Evolutionary conservation across 2,329 filamentous ascomycete genomes (phyloP).

Genomic region (Nectriaceae sp.): DNA sequence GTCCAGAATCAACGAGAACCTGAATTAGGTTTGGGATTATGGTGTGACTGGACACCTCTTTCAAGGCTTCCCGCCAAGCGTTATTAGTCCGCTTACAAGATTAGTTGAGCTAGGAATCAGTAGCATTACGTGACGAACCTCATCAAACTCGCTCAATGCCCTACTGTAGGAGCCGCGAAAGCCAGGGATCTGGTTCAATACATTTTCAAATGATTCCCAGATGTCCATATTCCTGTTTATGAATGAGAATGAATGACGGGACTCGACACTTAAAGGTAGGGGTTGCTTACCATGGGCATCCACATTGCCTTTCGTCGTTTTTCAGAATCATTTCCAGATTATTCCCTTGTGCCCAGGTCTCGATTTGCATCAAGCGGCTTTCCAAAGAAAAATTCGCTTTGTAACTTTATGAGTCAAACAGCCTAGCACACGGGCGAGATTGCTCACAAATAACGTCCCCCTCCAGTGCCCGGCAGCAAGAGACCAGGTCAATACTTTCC

Average conservation of each 20-base stretch:
- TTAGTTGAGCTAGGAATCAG: neutral
- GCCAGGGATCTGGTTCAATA: neutral
- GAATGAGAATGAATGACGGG: too few relatives aligned
- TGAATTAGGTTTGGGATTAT: constrained; percentile 19
- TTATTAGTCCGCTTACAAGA: constrained; percentile 7
- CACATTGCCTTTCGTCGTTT: constrained; percentile 33
- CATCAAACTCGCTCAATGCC: constrained; percentile 10
- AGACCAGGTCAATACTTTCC: neutral
- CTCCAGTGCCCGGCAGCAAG: constrained; percentile 13
- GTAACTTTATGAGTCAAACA: too few relatives aligned
- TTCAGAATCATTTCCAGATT: constrained; percentile 26
- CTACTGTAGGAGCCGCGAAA: constrained; percentile 4
- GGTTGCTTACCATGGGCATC: constrained; percentile 31
- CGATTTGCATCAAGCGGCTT: constrained; percentile 22
- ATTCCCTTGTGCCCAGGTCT: constrained; percentile 22
- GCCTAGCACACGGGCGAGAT: too few relatives aligned
- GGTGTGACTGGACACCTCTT: neutral
- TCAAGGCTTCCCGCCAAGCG: constrained; percentile 2
- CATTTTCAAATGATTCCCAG: constrained; percentile 9
- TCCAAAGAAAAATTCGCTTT: constrained; percentile 32
- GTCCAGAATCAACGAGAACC: constrained; percentile 18
- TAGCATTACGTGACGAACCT: constrained; percentile 1
- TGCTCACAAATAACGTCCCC: constrained; percentile 20
- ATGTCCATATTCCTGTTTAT: too few relatives aligned
- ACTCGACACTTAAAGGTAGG: too few relatives aligned